These are phyloP conservation scores for Volvox carteri DNA, from an alignment of 163 green algal species.

Conservation along the genomic window DNA sequence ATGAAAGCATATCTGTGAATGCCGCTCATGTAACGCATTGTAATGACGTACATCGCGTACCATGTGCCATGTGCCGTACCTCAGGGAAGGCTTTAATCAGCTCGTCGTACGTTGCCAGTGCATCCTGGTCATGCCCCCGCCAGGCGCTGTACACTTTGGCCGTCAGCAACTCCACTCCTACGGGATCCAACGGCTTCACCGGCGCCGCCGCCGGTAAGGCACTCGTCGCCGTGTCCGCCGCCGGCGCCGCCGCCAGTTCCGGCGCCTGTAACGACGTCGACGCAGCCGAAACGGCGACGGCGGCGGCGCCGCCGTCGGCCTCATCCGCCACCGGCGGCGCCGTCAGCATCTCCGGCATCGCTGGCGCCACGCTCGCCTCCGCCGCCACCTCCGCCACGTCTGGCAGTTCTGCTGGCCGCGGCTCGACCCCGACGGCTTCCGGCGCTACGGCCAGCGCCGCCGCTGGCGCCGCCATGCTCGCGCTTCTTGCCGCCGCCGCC, in stretches of 20 bases:
- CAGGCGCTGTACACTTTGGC: conserved; percentile 76
- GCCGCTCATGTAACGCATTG: too few relatives aligned
- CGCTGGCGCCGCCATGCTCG: conserved; percentile 13
- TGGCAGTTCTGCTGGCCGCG: neutral
- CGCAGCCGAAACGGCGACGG: neutral
- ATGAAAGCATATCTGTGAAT: too few relatives aligned
- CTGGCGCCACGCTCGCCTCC: neutral
- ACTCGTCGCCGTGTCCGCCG: neutral
- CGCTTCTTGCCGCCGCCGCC: conserved; percentile 8
- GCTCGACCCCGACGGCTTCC: too few relatives aligned
- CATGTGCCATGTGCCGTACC: conserved; percentile 23
- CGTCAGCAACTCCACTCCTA: conserved; percentile 66
- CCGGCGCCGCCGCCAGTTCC: neutral
- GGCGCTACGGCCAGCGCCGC: too few relatives aligned
- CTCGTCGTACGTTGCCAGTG: conserved; percentile 70
- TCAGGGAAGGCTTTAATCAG: conserved; percentile 57
- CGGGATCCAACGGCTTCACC: conserved; percentile 51
- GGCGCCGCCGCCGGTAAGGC: neutral
- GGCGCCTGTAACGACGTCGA: conserved; percentile 9
- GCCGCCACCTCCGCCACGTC: neutral
- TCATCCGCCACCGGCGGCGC: conserved; percentile 45
- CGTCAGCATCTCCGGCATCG: conserved; percentile 4
- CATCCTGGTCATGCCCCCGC: conserved; percentile 75
- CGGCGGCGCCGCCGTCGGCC: neutral
- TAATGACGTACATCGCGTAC: too few relatives aligned